Percentiles rank a stretch among this genome's conserved stretches.
phyloP scores from a whole-genome alignment of 768 basidiomycete genomes.

The Xerocomus spinulosus region DNA sequence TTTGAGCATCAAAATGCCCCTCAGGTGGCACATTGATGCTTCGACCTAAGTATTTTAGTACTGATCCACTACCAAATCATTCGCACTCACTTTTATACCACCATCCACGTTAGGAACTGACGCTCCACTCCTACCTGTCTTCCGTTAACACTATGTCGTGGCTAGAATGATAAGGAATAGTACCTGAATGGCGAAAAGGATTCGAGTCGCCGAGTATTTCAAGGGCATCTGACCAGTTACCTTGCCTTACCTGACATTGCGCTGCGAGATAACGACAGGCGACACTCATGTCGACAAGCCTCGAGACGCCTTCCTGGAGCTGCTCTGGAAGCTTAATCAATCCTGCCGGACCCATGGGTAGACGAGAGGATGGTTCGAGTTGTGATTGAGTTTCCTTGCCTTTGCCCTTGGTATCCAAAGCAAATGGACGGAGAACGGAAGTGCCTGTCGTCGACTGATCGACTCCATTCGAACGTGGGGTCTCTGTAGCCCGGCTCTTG shows the following conservation, averaged over 20 bases:
- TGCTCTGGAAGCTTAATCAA: conserved; percentile 66
- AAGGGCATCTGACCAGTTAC: conserved; percentile 87
- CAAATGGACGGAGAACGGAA: conserved; percentile 41
- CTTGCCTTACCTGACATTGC: conserved; percentile 88
- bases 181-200: conserved; percentile 75
- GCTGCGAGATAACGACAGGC: conserved; percentile 96
- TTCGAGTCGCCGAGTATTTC: conserved; percentile 93
- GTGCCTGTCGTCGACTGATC: conserved; percentile 18
- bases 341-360: conserved; percentile 69
- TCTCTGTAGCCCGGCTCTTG: conserved; percentile 38
- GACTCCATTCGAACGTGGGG: conserved; percentile 24
- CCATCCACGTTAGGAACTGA: conserved; percentile 81
- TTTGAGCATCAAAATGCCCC: conserved; percentile 92
- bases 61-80: not conserved
- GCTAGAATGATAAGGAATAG: not conserved
- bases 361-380: conserved; percentile 40
- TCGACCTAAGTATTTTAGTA: conserved; percentile 61
- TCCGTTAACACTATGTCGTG: conserved; percentile 5
- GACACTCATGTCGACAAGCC: conserved; percentile 90
- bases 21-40: conserved; percentile 94
- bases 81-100: conserved; percentile 77
- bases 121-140: conserved; percentile 56
- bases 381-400: conserved; percentile 48
- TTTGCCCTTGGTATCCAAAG: conserved; percentile 51
- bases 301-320: conserved; percentile 60